Evolutionary conservation across 1,284 basidiomycete genomes (phyloP).

Genomic region (Pseudozyma hubeiensis): DNA sequence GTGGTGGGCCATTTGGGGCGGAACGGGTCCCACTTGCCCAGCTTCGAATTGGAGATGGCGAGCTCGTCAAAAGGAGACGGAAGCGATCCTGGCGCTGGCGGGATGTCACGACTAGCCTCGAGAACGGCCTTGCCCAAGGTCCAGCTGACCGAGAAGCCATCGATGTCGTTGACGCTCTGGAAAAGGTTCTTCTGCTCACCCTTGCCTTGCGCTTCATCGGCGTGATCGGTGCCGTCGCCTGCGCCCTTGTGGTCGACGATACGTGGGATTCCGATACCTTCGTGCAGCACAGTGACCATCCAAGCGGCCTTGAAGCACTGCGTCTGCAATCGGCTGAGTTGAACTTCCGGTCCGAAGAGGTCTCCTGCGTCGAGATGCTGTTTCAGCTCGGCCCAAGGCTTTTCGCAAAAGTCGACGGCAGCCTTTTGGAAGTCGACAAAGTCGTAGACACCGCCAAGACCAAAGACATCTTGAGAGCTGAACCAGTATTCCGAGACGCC

Average conservation of each 20-base stretch:
- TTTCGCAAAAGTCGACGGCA: slow-evolving; percentile 84
- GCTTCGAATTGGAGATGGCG: slow-evolving; percentile 38
- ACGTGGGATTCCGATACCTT: slow-evolving; percentile 93
- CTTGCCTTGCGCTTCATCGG: slow-evolving; percentile 59
- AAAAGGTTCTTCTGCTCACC: slow-evolving; percentile 73
- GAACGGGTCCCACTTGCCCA: slow-evolving; percentile 47
- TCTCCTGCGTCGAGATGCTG: slow-evolving; percentile 75
- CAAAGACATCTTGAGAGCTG: slow-evolving; percentile 94
- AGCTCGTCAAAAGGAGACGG: slow-evolving; percentile 45
- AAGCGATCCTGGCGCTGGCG: slow-evolving; percentile 46
- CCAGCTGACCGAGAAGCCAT: slow-evolving; percentile 94
- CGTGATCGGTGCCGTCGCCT: slow-evolving; percentile 59
- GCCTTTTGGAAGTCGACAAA: slow-evolving; percentile 95
- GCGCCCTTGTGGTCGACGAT: slow-evolving; percentile 76
- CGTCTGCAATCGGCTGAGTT: slow-evolving; percentile 87
- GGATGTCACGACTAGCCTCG: slow-evolving; percentile 79
- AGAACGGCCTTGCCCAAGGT: slow-evolving; percentile 98
- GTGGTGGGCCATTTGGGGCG: slow-evolving; percentile 45
- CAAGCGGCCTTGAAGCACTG: slow-evolving; percentile 99
- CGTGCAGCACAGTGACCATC: slow-evolving; percentile 94
- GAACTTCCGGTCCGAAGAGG: slow-evolving; percentile 74
- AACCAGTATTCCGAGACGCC: slow-evolving; percentile 99
- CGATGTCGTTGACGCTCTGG: slow-evolving; percentile 91
- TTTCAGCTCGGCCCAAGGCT: slow-evolving; percentile 80
- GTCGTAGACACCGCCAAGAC: slow-evolving; percentile 92